Evolutionary conservation across 164 flowering plant species (phyloP), one percentile per base, ranked within the genome.

Genomic region (Chimonanthus salicifolius): DNA sequence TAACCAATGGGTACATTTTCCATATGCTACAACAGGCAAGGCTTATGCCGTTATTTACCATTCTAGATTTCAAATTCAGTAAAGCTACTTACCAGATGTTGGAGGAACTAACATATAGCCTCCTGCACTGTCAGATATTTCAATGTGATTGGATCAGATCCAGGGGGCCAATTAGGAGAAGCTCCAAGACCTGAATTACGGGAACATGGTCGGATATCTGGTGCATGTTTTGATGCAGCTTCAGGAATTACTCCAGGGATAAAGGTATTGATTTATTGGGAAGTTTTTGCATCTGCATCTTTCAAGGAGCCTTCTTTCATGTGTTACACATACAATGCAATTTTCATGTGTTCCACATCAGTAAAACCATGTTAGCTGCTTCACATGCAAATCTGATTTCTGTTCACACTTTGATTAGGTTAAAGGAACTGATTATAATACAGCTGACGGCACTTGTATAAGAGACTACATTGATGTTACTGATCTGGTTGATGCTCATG

Each of bases 191-290:
- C 98, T 73, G 99, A 95, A 76, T 76, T 95, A 70, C 97, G 99
- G 21, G 97, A 95, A 78, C 99, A 95, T 83, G 99, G 98, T 47
- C 89, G 99, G 51, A 95, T 93, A 62, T 95, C 99, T 51, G 98
- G 99, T 74, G 99, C 99, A 63, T 95, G 99, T 78, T 95, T 95
- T 82, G 99, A 95, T 88, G 98, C 99, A 58, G 98, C 99, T 75
- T 85, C 83, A 73, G 90, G 94, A 50, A 82, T 89, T 70, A 89
- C 84, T 73, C 81, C 94, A 46, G 97, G 98, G 60, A 82, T 95
- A n/a, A 88, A 93, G 98, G 98, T 93, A 85, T 44, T 45, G 68
- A 33, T 66, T 66, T 44, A 7, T 44, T 63, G 66, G 21, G n/a
- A 16, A 20, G 4, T 18, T 62, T 20, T 6, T 7, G 6, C 44